Conservation (phyloP, 2,329 filamentous ascomycete species). For the Aspergillus viridinutans region DNA sequence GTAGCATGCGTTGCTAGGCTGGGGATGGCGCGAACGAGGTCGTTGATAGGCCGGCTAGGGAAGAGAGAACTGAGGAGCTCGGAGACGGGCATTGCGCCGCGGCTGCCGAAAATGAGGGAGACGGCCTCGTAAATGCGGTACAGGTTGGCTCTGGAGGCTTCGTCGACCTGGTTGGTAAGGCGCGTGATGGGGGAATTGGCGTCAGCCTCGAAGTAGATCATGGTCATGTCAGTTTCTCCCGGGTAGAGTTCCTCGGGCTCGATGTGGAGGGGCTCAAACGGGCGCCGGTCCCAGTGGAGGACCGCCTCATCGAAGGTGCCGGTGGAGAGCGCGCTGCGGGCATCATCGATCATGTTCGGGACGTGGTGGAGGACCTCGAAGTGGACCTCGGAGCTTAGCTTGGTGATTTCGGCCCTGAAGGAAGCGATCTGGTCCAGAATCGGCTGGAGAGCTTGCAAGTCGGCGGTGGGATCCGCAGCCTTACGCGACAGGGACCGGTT, state of each 20-base stretch:
- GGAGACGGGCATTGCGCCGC: slow-evolving; percentile 20
- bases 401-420: slow-evolving; percentile 5
- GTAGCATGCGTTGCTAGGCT: slow-evolving; percentile 26
- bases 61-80: slow-evolving; percentile 30
- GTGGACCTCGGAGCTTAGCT: slow-evolving; percentile 20
- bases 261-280: slow-evolving; percentile 64
- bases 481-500: slow-evolving; percentile 19
- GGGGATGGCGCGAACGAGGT: slow-evolving; percentile 31
- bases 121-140: slow-evolving; percentile 23
- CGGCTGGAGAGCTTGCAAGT: slow-evolving; percentile 15
- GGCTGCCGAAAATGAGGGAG: slow-evolving; percentile 22
- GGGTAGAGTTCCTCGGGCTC: slow-evolving; percentile 64
- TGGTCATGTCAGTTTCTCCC: slow-evolving; percentile 30
- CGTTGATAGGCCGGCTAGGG: slow-evolving; percentile 24
- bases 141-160: slow-evolving; percentile 11
- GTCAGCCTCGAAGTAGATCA: slow-evolving; percentile 35
- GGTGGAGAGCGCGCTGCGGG: slow-evolving; percentile 36
- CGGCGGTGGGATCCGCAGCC: slow-evolving; percentile 20
- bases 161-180: slow-evolving; percentile 15
- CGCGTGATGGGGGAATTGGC: slow-evolving; percentile 19
- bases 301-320: slow-evolving; percentile 46
- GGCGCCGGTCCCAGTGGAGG: slow-evolving; percentile 66
- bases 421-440: slow-evolving; percentile 18
- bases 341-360: slow-evolving; percentile 49
- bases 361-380: slow-evolving; percentile 29